phyloP scores from a whole-genome alignment of 441 rosid species.

The Melastoma candidum region DNA sequence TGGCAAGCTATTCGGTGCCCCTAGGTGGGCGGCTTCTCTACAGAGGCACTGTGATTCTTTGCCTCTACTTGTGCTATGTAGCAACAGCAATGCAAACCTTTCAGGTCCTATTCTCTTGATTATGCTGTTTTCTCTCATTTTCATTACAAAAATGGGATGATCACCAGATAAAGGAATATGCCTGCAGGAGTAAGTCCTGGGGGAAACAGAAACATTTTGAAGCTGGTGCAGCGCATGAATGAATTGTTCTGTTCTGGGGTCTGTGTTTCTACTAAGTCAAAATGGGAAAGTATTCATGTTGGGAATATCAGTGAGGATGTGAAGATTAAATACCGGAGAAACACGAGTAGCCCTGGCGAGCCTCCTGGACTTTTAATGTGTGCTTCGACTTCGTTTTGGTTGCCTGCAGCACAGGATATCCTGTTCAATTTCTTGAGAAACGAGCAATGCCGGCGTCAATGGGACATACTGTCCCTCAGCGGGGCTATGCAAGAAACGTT shows the following conservation, averaged over 20 bases:
- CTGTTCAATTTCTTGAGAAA: slow-evolving; percentile 78
- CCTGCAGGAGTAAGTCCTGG: slow-evolving; percentile 48
- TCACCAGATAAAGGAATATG: neutral
- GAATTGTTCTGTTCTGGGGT: slow-evolving; percentile 82
- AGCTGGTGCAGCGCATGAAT: slow-evolving; percentile 88
- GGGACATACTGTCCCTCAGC: slow-evolving; percentile 89
- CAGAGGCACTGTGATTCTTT: slow-evolving; percentile 63
- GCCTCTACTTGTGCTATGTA: neutral
- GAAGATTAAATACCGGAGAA: slow-evolving; percentile 74
- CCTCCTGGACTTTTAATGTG: slow-evolving; percentile 83
- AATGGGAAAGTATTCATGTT: slow-evolving; percentile 67
- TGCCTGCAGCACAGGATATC: slow-evolving; percentile 66
- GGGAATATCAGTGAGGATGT: slow-evolving; percentile 77
- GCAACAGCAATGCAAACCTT: slow-evolving; percentile 32
- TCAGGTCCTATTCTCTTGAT: slow-evolving; percentile 19
- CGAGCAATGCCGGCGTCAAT: slow-evolving; percentile 75
- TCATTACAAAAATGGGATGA: neutral
- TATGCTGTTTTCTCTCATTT: neutral
- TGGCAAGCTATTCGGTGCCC: slow-evolving; percentile 88
- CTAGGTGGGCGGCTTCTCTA: slow-evolving; percentile 89
- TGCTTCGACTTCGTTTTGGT: slow-evolving; percentile 92
- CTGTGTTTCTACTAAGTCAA: slow-evolving; percentile 61
- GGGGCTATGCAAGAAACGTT: slow-evolving; percentile 94
- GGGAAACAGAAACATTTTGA: slow-evolving; percentile 77
- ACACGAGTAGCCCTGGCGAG: slow-evolving; percentile 76